Base-by-base conservation (phyloP, 164 flowering plant genomes). In the Stephania japonica region DNA sequence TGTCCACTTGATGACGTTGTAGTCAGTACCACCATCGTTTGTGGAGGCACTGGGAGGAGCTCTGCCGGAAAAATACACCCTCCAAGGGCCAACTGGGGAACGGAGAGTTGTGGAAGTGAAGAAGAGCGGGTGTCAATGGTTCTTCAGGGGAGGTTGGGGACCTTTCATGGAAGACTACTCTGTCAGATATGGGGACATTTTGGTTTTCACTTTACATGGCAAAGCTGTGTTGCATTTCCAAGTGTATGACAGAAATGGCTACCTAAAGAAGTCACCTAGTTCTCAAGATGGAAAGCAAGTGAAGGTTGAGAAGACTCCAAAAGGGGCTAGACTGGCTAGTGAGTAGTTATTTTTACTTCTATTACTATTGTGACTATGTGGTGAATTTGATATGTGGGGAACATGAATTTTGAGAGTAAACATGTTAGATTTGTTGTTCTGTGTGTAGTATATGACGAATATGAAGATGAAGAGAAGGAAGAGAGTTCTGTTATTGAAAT, bases 11-110 rank as follows among this genome's bases (percentile, higher is more conserved):
- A 32, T 47, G 53, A 47, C 10, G 18, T 27, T 76, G 76, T 74
- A 82, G 84, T 42, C 70, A 1, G 62, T 85, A 42, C 86, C 87
- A 44, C 79, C 77, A 41, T 79, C 73, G 18, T 80, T 78, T 72
- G 27, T 80, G 23, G 69, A 74, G 44, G 27, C 49, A 11, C 72
- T 82, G 42, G 76, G 70, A 38, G 78, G 80, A 18, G 24, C 9
- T 18, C 10, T 76, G n/a, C 78, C 78, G 21, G 61, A 43, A 0
- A 67, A 67, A 69, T 56, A 44, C 12, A 65, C 53, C 7, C 76
- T 82, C 25, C 62, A 0, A 62, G 70, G 68, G 67, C 26, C 42
- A 9, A 47, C 42, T 32, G 76, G 78, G 11, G 73, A 62, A 41
- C 4, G 13, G 21, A 80, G 82, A 79, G 65, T 25, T n/a, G 73